Evolutionary conservation across 2,329 filamentous ascomycete species (phyloP), one percentile per base, ranked within the genome.

Genomic region (Nothopassalora personata): DNA sequence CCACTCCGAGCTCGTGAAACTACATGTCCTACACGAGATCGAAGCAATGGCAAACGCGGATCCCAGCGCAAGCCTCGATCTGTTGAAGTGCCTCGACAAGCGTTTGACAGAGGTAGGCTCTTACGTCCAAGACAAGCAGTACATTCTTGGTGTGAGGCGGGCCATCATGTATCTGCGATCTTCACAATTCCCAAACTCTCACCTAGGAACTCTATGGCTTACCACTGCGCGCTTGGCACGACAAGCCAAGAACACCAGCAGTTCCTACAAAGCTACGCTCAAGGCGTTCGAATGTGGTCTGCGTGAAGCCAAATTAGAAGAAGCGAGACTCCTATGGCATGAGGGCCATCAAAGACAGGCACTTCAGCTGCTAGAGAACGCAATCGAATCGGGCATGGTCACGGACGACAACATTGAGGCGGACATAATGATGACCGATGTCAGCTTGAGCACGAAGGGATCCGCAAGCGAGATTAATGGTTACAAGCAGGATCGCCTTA

Each of bases 301-400:
- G 66, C 86, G 89, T 59, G 90, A 90, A 1, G 91, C 93, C 10
- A 93, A 90, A 9, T 94, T 99, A 61, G 95, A 99, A 72, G 93
- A 99, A 72, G 91, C 94, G 1, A 87, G 92, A 60, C 80, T 99
- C 31, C 78, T 97, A 7, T 99, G 94, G 91, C 91, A 89, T 67
- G 91, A 97, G 72, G 90, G 91, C 0, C 89, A 97, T 69, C 91
- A 93, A 71, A 85, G 94, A 60, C 96, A 97, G 74, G 95, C 94
- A 1, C 99, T 99, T 61, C 91, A 96, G 67, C 89, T 88, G 50
- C 80, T 99, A 3, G 87, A 96, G 69, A 86, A 90, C 48, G 92
- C 93, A 23, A 96, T 99, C 64, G 83, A 86, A 50, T 86, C 84
- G 34, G 89, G 91, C 66, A 85, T 87, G n/a, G 91, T 95, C 71